Conservation (phyloP, 1,284 basidiomycete species). For the Sporisorium graminicola region DNA sequence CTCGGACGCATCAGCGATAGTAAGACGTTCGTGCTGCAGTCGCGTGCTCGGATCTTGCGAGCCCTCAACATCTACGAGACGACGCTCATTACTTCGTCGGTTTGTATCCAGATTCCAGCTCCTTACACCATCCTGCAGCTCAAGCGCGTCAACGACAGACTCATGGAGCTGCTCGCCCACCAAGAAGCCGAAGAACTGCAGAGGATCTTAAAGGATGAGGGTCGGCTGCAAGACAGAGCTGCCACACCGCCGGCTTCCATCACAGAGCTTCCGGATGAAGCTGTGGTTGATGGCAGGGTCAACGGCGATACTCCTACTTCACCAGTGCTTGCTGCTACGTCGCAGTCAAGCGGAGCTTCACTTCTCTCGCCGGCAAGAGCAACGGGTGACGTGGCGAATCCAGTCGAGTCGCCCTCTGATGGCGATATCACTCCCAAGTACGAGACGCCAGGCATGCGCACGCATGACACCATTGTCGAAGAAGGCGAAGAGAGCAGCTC, state of each 20-base stretch:
- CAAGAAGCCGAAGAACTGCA: slow-evolving; percentile 51
- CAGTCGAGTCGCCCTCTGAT: slow-evolving; percentile 19
- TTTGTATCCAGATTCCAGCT: slow-evolving; percentile 56
- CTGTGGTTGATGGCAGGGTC: not conserved
- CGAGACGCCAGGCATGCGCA: slow-evolving; percentile 24
- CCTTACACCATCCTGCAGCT: slow-evolving; percentile 55
- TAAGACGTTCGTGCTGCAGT: slow-evolving; percentile 34
- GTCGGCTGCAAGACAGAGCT: slow-evolving; percentile 34
- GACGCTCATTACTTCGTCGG: slow-evolving; percentile 57
- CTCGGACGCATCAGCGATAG: slow-evolving; percentile 28
- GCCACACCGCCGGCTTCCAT: slow-evolving; percentile 28
- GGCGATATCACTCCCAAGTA: slow-evolving; percentile 30
- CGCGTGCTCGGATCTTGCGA: slow-evolving; percentile 40
- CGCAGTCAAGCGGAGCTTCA: not conserved
- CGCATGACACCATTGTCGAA: slow-evolving; percentile 44
- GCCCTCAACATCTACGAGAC: slow-evolving; percentile 57
- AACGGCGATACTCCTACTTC: slow-evolving; percentile 13
- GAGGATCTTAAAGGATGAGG: slow-evolving; percentile 50
- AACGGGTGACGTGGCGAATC: not conserved
- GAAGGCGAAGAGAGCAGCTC: slow-evolving; percentile 49
- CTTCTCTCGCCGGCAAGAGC: not conserved
- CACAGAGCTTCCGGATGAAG: slow-evolving; percentile 14
- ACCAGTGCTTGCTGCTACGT: not conserved
- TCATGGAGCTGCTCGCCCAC: slow-evolving; percentile 46
- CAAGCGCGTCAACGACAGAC: slow-evolving; percentile 52